Evolutionary conservation across 495 filamentous ascomycete genomes (phyloP), one percentile per base, ranked within the genome.

Genomic region (Aspergillus cavernicola): DNA sequence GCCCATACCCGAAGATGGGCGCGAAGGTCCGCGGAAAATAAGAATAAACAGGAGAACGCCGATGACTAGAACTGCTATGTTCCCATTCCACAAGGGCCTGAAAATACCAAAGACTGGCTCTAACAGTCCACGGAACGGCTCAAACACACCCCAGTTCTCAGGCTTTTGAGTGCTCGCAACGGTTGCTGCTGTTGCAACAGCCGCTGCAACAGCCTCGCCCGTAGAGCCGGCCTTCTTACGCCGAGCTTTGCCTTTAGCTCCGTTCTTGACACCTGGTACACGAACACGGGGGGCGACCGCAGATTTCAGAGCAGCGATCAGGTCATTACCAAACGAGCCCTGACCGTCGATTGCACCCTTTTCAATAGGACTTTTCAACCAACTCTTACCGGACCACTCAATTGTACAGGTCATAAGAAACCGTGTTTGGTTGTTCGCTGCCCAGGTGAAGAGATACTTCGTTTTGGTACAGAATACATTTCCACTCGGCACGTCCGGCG

Each of bases 331-430:
- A 64, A 95, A 95, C 24, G 84, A 70, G 1, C 75, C 77, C 66
- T 99, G 93, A 23, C 93, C 93, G 47, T 97, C 92, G 56, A 88
- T 91, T 9, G 91, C 89, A 49, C 90, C 92, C 66, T 95, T 96
- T 67, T 98, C 93, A 61, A 98, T 98, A 19, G 93, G 88, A 96
- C 92, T 89, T 75, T 96, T 97, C 33, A 97, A 66, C 93, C 95
- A 99, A 72, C 90, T 96, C 77, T 99, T 99, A 49, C 93, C 92
- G 0, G 87, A 83, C 93, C 93, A 99, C 63, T 97, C 93, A 42
- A 97, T 88, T 0, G 85, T 85, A 67, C 89, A 96, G 51, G 84
- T 95, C 68, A 90, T 83, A 22, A 92, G 77, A 23, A 99, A 70
- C 28, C 89, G 80, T 0, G 95, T 99, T 20, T 84, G 73, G 58